phyloP scores from a whole-genome alignment of 2,329 filamentous ascomycete species.

The Paracorniculantispora psalliotae region DNA sequence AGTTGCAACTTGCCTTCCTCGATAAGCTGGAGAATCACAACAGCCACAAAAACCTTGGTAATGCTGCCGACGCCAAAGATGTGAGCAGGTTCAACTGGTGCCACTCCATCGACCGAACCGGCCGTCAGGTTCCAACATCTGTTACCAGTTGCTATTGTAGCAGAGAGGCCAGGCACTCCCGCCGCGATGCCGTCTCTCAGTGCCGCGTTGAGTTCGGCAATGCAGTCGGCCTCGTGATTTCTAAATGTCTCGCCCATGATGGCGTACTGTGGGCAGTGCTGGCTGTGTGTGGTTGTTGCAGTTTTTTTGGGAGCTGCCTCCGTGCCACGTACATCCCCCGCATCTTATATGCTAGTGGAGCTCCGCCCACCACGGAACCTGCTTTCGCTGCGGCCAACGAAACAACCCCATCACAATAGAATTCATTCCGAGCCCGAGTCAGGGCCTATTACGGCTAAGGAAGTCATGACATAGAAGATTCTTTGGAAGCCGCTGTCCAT shows the following conservation, averaged over 20 bases:
- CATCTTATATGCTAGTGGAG: too few relatives aligned
- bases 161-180: slow-evolving; percentile 11
- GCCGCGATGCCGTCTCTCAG: neutral
- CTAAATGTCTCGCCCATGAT: neutral
- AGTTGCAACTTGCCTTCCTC: slow-evolving; percentile 15
- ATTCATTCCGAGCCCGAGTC: too few relatives aligned
- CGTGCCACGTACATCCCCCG: too few relatives aligned
- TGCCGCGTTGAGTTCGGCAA: neutral
- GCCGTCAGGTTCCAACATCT: slow-evolving; percentile 10
- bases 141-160: slow-evolving; percentile 5
- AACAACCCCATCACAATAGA: too few relatives aligned
- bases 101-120: neutral
- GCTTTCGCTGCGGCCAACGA: too few relatives aligned
- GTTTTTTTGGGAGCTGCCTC: too few relatives aligned
- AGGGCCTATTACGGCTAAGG: too few relatives aligned
- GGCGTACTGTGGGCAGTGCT: neutral
- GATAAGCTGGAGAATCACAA: slow-evolving; percentile 16
- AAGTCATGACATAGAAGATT: too few relatives aligned
- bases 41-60: slow-evolving; percentile 17
- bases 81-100: slow-evolving; percentile 3
- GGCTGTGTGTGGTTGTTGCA: neutral
- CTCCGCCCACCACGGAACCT: too few relatives aligned
- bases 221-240: neutral
- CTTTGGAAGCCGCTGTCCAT: too few relatives aligned
- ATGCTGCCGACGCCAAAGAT: slow-evolving; percentile 17